A percentile compares a stretch with the other conserved stretches of the same genome.
Evolutionary conservation across 768 basidiomycete genomes (phyloP).

Genomic region (Hortiboletus campestris): DNA sequence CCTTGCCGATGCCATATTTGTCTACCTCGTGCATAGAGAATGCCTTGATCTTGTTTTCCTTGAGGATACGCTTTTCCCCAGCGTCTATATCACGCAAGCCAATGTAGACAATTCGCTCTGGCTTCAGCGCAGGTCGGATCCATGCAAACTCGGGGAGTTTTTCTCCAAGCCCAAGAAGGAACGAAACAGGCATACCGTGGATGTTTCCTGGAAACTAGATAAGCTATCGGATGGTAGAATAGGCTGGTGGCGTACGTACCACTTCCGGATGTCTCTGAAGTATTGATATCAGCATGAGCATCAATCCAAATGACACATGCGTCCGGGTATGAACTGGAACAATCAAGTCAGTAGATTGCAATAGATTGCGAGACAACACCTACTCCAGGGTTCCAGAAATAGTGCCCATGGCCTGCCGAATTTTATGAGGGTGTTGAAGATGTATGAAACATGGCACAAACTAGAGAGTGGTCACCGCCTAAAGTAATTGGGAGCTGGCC

Average conservation of each 20-base stretch:
- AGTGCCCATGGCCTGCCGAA: constrained; percentile 79
- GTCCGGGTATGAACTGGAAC: constrained; percentile 62
- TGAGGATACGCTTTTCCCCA: constrained; percentile 85
- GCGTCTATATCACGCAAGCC: constrained; percentile 91
- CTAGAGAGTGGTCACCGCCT: constrained; percentile 95
- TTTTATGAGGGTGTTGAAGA: neutral
- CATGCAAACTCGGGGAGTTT: constrained; percentile 48
- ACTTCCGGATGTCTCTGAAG: constrained; percentile 73
- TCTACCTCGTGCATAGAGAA: constrained; percentile 93
- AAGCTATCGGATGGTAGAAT: neutral
- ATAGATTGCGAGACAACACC: constrained; percentile 15
- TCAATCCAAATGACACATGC: constrained; percentile 95
- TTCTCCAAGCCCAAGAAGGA: constrained; percentile 61
- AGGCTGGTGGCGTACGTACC: constrained; percentile 39
- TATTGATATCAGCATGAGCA: constrained; percentile 97
- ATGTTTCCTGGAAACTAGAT: constrained; percentile 66
- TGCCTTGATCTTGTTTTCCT: constrained; percentile 75
- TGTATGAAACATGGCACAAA: constrained; percentile 35
- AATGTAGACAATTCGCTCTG: constrained; percentile 89
- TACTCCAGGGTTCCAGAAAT: constrained; percentile 85
- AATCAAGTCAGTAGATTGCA: constrained; percentile 2
- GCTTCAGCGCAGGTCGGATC: constrained; percentile 63
- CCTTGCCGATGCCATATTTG: constrained; percentile 86
- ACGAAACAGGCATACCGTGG: constrained; percentile 97
- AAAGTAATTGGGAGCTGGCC: constrained; percentile 87